A percentile compares a stretch with the other conserved stretches of the same genome.
phyloP scores from a whole-genome alignment of 331 rosid genomes.

The Rosa hybrid region DNA sequence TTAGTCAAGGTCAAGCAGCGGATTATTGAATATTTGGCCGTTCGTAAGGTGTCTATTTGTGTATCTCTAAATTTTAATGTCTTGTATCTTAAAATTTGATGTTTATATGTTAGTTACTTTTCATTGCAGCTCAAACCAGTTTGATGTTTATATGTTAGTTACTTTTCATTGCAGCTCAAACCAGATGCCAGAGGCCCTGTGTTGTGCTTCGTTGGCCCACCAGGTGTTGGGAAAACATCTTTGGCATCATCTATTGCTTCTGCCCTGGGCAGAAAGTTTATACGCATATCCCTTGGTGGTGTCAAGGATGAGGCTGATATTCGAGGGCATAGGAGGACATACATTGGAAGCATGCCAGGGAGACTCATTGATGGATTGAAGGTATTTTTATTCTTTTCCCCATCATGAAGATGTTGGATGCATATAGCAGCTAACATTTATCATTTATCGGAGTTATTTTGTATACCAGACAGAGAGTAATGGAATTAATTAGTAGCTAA shows the following conservation, averaged over 20 bases:
- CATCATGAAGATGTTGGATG: background rate
- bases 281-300: constrained; percentile 97
- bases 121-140: constrained; percentile 85
- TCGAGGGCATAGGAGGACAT: constrained; percentile 98
- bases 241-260: constrained; percentile 96
- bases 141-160: constrained; percentile 34
- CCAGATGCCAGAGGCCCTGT: constrained; percentile 99
- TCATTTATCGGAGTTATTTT: constrained; percentile 18
- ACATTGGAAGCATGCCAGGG: constrained; percentile 99
- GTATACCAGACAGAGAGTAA: background rate
- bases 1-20: constrained; percentile 90
- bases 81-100: constrained; percentile 25
- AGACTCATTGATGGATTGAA: constrained; percentile 94
- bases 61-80: constrained; percentile 12
- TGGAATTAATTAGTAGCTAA: constrained; percentile 13
- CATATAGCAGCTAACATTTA: constrained; percentile 15
- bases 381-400: constrained; percentile 39
- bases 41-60: constrained; percentile 72
- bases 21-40: constrained; percentile 92
- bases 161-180: constrained; percentile 68
- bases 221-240: constrained; percentile 99
- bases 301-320: constrained; percentile 99
- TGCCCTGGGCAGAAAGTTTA: constrained; percentile 85
- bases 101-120: constrained; percentile 32
- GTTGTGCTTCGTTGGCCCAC: constrained; percentile 98